These are phyloP conservation scores for Neopestalotiopsis sp. DNA, from an alignment of 2,329 filamentous ascomycete genomes.

Conservation along the genomic window DNA sequence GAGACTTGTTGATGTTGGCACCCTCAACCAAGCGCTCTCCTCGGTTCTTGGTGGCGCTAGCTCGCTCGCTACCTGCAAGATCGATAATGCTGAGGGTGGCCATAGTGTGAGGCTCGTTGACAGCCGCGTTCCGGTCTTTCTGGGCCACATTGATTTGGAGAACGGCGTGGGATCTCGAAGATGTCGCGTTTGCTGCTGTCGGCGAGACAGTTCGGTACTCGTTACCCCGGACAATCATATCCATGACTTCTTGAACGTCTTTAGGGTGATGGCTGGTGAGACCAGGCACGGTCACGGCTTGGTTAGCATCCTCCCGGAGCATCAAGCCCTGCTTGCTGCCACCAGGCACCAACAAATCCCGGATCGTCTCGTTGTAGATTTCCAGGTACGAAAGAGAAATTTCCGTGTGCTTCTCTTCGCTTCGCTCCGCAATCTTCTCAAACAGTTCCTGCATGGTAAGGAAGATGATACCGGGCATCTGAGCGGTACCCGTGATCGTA, in stretches of 20 bases:
- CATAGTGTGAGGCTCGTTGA: conserved; percentile 97
- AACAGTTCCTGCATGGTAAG: conserved; percentile 99
- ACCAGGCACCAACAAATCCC: conserved; percentile 87
- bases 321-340: conserved; percentile 85
- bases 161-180: conserved; percentile 94
- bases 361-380: conserved; percentile 99
- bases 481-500: conserved; percentile 90
- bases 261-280: conserved; percentile 90
- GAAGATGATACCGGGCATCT: conserved; percentile 97
- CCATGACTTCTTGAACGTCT: conserved; percentile 96
- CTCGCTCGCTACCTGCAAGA: conserved; percentile 92
- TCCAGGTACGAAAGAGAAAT: conserved; percentile 94
- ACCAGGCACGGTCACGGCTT: conserved; percentile 88
- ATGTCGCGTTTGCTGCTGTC: conserved; percentile 96
- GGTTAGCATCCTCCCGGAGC: conserved; percentile 92
- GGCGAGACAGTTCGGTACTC: conserved; percentile 94
- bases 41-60: conserved; percentile 94
- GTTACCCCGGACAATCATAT: conserved; percentile 96
- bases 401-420: conserved; percentile 86
- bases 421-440: conserved; percentile 88
- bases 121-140: conserved; percentile 89
- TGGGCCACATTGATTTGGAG: conserved; percentile 96
- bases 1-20: conserved; percentile 98
- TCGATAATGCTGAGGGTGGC: conserved; percentile 98
- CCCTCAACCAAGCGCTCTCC: conserved; percentile 91